Percentiles rank a stretch among this genome's conserved stretches.
Conservation (phyloP, 306 rosid genomes). For the Acacia melanoxylon region DNA sequence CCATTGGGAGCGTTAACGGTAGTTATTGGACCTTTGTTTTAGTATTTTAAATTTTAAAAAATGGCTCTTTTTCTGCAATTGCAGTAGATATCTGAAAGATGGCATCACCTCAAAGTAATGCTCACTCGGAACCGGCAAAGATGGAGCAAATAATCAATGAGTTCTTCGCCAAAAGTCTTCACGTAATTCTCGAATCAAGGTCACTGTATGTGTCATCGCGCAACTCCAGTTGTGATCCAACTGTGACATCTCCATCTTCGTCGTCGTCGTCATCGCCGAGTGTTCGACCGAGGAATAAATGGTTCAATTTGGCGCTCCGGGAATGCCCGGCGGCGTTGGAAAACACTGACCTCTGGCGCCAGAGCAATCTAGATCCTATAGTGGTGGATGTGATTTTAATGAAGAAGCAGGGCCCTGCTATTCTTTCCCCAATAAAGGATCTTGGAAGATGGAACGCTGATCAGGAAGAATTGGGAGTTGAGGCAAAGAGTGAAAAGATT, state of each 20-base stretch:
- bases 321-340: conserved; percentile 71
- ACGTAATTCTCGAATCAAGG: conserved; percentile 83
- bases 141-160: conserved; percentile 78
- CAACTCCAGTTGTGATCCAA: conserved; percentile 59
- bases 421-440: conserved; percentile 53
- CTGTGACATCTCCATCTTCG: conserved; percentile 62
- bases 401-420: conserved; percentile 50
- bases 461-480: conserved; percentile 55
- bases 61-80: conserved; percentile 28
- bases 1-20: conserved; percentile 8
- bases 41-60: too few species aligned
- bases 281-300: conserved; percentile 78
- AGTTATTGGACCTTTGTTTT: conserved; percentile 3
- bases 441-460: conserved; percentile 49
- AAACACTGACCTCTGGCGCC: conserved; percentile 72
- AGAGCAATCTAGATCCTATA: conserved; percentile 59
- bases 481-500: conserved; percentile 60
- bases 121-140: conserved; percentile 68
- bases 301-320: conserved; percentile 82
- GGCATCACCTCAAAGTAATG: conserved; percentile 64
- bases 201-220: conserved; percentile 57
- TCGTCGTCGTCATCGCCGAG: conserved; percentile 66
- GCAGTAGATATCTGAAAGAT: conserved; percentile 32
- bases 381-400: conserved; percentile 81
- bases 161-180: conserved; percentile 74